Evolutionary conservation across 1,139 yeast species (phyloP).

Genomic region (Taphrina pruni): DNA sequence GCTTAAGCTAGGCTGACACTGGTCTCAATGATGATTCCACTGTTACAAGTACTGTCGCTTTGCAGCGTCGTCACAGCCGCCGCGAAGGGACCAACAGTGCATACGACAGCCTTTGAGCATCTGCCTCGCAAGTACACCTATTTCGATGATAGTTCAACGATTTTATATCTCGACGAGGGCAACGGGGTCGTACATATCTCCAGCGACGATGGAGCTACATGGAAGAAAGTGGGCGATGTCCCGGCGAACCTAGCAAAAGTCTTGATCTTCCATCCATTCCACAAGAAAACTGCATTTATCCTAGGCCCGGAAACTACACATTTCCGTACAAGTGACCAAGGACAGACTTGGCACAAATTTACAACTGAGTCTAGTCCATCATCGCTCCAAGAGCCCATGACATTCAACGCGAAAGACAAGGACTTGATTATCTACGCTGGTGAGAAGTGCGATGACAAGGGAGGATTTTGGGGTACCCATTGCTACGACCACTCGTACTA

Average conservation of each 20-base stretch:
- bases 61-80: slow-evolving; percentile 7
- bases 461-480: slow-evolving; percentile 44
- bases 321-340: slow-evolving; percentile 63
- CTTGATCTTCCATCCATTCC: slow-evolving; percentile 58
- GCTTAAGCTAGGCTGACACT: too few species aligned
- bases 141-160: slow-evolving; percentile 47
- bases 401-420: slow-evolving; percentile 57
- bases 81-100: slow-evolving; percentile 42
- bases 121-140: slow-evolving; percentile 45
- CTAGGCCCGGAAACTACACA: slow-evolving; percentile 55
- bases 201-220: slow-evolving; percentile 64
- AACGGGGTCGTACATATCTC: slow-evolving; percentile 55
- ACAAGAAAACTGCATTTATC: slow-evolving; percentile 61
- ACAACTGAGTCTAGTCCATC: slow-evolving; percentile 48
- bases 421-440: slow-evolving; percentile 56
- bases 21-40: neutral
- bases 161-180: slow-evolving; percentile 55
- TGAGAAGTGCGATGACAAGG: slow-evolving; percentile 52
- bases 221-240: slow-evolving; percentile 55
- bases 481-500: slow-evolving; percentile 58
- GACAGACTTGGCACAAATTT: slow-evolving; percentile 63
- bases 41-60: neutral
- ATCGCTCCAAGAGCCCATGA: slow-evolving; percentile 48
- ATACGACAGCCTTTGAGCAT: slow-evolving; percentile 42
- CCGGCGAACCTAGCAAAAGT: slow-evolving; percentile 50